A percentile compares a stretch with the other conserved stretches of the same genome.
These are phyloP conservation scores for Golubevia pallescens DNA, from an alignment of 1,284 basidiomycete species.

Conservation along the genomic window DNA sequence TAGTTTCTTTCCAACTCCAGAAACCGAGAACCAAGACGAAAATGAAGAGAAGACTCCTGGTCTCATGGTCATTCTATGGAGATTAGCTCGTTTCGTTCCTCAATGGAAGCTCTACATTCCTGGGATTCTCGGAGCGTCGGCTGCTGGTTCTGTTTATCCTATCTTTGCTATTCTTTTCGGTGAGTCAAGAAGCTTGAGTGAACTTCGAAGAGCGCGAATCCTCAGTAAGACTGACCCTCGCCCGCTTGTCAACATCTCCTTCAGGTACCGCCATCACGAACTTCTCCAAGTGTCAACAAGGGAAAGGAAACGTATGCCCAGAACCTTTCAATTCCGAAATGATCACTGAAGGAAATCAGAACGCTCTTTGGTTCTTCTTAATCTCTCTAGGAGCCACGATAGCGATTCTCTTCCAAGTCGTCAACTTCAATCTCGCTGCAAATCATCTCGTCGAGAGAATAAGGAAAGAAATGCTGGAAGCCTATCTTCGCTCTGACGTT, in stretches of 20 bases:
- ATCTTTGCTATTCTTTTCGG: constrained; percentile 54
- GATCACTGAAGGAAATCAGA: constrained; percentile 34
- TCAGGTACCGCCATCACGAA: constrained; percentile 38
- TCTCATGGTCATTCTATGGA: neutral
- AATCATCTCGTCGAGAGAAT: constrained; percentile 45
- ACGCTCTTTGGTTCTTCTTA: constrained; percentile 60
- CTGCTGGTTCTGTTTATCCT: constrained; percentile 51
- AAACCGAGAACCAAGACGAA: neutral
- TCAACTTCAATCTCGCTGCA: constrained; percentile 43
- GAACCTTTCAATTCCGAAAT: constrained; percentile 40
- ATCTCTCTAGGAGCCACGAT: constrained; percentile 52
- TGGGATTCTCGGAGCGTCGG: constrained; percentile 43
- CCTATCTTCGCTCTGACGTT: constrained; percentile 48
- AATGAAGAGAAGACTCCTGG: neutral
- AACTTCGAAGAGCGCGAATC: no score
- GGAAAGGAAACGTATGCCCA: constrained; percentile 31
- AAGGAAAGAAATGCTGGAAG: constrained; percentile 35
- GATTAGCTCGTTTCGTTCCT: neutral
- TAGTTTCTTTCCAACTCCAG: neutral
- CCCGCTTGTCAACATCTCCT: neutral
- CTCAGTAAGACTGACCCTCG: neutral
- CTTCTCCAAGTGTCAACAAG: constrained; percentile 40
- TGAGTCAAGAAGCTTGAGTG: neutral
- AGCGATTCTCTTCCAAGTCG: constrained; percentile 44
- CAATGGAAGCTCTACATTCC: constrained; percentile 42